Evolutionary conservation across 2,329 filamentous ascomycete species (phyloP).

Genomic region (Pseudocercospora vitis): DNA sequence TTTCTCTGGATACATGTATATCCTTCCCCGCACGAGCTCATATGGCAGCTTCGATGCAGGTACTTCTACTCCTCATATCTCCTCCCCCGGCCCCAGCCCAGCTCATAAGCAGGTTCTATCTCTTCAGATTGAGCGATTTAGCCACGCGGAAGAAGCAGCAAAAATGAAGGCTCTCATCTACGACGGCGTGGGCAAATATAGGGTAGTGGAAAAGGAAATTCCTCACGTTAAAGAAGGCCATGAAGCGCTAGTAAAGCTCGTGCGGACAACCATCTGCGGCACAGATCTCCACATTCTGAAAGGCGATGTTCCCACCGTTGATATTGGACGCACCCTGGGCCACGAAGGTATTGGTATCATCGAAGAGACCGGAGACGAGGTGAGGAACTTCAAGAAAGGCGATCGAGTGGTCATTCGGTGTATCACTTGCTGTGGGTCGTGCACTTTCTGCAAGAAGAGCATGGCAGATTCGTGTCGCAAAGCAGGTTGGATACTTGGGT

Average conservation of each 20-base stretch:
- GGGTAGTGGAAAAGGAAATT: constrained; percentile 29
- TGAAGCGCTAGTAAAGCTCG: constrained; percentile 43
- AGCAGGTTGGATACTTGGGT: constrained; percentile 57
- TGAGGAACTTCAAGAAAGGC: constrained; percentile 51
- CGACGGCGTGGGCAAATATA: constrained; percentile 29
- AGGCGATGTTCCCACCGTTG: constrained; percentile 53
- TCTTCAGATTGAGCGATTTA: not conserved
- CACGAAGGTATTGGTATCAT: constrained; percentile 57
- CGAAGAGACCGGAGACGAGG: constrained; percentile 47
- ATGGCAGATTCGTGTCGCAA: constrained; percentile 56
- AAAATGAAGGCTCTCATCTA: constrained; percentile 32
- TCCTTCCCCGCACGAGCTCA: not conserved
- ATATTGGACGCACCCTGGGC: constrained; percentile 51
- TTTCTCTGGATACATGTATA: too few species aligned
- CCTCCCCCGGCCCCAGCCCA: too few species aligned
- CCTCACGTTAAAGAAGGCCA: constrained; percentile 27
- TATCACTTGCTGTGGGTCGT: constrained; percentile 54
- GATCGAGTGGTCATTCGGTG: constrained; percentile 49
- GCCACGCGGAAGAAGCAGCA: not conserved
- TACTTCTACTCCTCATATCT: not conserved
- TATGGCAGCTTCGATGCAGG: constrained; percentile 1
- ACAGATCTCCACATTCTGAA: constrained; percentile 57
- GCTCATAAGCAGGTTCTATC: too few species aligned
- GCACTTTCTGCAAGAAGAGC: constrained; percentile 51
- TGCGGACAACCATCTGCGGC: constrained; percentile 35